Conservation (phyloP, 2,329 filamentous ascomycete genomes). For the Hypoxylon sp. region DNA sequence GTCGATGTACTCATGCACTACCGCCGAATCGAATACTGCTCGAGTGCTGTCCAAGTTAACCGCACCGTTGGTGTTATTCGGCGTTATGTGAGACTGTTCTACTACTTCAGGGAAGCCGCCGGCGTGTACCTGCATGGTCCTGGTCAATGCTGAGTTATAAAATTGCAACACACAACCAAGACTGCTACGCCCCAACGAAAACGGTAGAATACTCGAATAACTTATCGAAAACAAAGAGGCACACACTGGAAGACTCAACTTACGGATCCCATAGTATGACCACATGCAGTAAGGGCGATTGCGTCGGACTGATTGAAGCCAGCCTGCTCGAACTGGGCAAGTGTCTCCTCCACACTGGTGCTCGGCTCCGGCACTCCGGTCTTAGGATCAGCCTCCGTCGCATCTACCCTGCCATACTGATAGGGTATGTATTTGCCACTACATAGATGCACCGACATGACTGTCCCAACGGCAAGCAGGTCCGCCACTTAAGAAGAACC, state of each 20-base stretch:
- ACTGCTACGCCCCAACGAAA: too few relatives aligned
- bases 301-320: conserved; percentile 50
- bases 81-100: conserved; percentile 41
- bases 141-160: not conserved
- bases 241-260: conserved; percentile 3
- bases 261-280: conserved; percentile 51
- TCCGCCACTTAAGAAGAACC: conserved; percentile 48
- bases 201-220: not conserved
- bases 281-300: conserved; percentile 51
- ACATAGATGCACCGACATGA: conserved; percentile 53
- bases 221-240: not conserved
- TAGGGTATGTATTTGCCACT: conserved; percentile 51
- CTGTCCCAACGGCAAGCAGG: conserved; percentile 50
- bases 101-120: conserved; percentile 50
- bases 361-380: conserved; percentile 51
- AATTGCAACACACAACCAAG: not conserved
- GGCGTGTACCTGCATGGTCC: conserved; percentile 42
- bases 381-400: conserved; percentile 47
- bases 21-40: conserved; percentile 45
- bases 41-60: conserved; percentile 48
- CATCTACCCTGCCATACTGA: conserved; percentile 50
- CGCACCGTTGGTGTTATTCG: conserved; percentile 49
- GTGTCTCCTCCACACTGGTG: conserved; percentile 48
- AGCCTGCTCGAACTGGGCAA: conserved; percentile 46
- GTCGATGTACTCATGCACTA: conserved; percentile 51